phyloP scores from a whole-genome alignment of 257 asterid species.

The Nemophila menziesii region DNA sequence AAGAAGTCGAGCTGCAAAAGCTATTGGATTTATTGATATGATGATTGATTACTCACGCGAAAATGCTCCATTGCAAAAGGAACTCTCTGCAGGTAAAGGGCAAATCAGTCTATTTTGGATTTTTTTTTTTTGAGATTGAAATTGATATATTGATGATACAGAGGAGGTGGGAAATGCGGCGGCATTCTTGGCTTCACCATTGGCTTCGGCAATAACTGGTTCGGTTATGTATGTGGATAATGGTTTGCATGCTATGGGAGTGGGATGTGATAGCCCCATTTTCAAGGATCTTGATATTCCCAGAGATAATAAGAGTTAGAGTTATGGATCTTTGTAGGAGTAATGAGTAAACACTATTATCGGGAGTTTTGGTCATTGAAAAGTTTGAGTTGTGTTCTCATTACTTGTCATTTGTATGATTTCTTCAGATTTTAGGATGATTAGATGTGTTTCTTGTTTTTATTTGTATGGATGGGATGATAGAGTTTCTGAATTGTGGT shows the following conservation, averaged over 20 bases:
- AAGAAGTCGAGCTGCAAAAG: slow-evolving; percentile 99
- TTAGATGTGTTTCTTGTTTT: not conserved
- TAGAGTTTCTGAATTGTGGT: not conserved
- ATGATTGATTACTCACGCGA: slow-evolving; percentile 87
- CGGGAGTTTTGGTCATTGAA: not conserved
- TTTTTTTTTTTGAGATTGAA: slow-evolving; percentile 9
- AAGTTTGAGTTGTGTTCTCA: not conserved
- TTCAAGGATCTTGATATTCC: slow-evolving; percentile 53
- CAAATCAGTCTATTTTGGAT: slow-evolving; percentile 1
- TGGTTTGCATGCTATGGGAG: slow-evolving; percentile 83
- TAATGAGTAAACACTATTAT: not conserved
- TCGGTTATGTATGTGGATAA: slow-evolving; percentile 66
- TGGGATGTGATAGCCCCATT: slow-evolving; percentile 73
- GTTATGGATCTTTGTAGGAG: not conserved
- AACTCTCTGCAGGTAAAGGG: slow-evolving; percentile 61
- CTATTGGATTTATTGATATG: slow-evolving; percentile 95
- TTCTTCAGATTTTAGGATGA: not conserved
- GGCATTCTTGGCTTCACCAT: slow-evolving; percentile 64
- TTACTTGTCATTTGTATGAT: not conserved
- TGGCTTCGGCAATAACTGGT: slow-evolving; percentile 82
- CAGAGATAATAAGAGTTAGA: slow-evolving; percentile 32
- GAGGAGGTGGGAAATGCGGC: slow-evolving; percentile 82
- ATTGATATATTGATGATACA: slow-evolving; percentile 21
- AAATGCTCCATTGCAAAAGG: slow-evolving; percentile 94
- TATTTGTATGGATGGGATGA: no score